A percentile compares a stretch with the other conserved stretches of the same genome.
Conservation (phyloP, 352 stramenopile genomes). For the Globisporangium echinulatum region DNA sequence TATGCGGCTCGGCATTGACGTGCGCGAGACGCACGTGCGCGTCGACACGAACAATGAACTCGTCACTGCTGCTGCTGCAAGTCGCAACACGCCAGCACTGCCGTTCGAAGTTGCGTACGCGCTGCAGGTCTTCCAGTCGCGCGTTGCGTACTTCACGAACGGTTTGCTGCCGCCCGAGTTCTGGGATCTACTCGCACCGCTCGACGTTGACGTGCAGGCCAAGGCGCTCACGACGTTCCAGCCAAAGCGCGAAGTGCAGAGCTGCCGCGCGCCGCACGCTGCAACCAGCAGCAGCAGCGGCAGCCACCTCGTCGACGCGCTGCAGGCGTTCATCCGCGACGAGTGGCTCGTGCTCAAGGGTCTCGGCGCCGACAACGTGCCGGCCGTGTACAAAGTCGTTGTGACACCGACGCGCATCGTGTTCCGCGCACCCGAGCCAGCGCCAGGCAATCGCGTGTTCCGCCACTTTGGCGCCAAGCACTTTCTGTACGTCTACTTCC, state of each 20-base stretch:
- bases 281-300: too few relatives aligned
- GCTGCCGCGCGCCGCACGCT: constrained; percentile 18
- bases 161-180: constrained; percentile 29
- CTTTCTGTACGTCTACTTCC: constrained; percentile 84
- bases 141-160: constrained; percentile 42
- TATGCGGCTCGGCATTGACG: constrained; percentile 36
- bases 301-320: constrained; percentile 24
- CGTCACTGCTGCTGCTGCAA: too few relatives aligned
- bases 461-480: constrained; percentile 57
- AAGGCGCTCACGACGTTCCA: constrained; percentile 37
- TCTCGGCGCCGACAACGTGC: constrained; percentile 2
- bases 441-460: constrained; percentile 63
- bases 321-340: constrained; percentile 26
- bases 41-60: not conserved
- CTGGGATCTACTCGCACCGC: constrained; percentile 22
- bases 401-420: constrained; percentile 65
- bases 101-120: constrained; percentile 36
- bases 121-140: constrained; percentile 41
- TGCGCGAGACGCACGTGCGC: constrained; percentile 36
- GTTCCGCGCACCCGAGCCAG: constrained; percentile 42
- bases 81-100: constrained; percentile 3
- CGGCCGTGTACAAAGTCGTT: constrained; percentile 52
- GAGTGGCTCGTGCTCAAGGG: constrained; percentile 23
- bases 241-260: constrained; percentile 20
- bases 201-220: constrained; percentile 35